phyloP scores from a whole-genome alignment of 1,284 basidiomycete genomes.

The Rhodotorula sp. region DNA sequence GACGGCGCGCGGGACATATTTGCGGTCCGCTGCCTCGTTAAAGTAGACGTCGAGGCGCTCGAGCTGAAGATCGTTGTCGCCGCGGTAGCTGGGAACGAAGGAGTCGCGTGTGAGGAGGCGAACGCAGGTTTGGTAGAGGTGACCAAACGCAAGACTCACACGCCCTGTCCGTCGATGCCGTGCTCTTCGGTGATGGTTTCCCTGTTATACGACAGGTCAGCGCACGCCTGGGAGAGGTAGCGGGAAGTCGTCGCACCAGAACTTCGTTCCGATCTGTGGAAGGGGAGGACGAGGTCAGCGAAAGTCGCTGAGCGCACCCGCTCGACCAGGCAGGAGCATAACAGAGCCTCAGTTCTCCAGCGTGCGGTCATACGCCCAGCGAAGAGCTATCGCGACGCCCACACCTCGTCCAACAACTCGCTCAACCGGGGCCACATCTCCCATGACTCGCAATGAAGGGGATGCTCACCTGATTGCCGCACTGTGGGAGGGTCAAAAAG shows the following conservation, averaged over 20 bases:
- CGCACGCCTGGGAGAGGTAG: rapidly evolving
- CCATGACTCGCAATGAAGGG: no score
- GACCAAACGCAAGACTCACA: background rate
- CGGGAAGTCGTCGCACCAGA: conserved; percentile 74
- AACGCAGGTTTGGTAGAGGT: background rate
- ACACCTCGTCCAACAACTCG: background rate
- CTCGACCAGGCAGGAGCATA: background rate
- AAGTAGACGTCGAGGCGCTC: conserved; percentile 59
- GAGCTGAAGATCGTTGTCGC: conserved; percentile 90
- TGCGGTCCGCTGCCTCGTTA: conserved; percentile 59
- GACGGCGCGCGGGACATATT: conserved; percentile 95
- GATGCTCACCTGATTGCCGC: conserved; percentile 15
- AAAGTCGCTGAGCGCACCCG: background rate
- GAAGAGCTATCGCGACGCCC: background rate
- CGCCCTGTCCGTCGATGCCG: conserved; percentile 48
- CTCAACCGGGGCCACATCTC: background rate
- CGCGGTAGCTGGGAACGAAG: conserved; percentile 63
- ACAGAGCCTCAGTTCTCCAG: no score
- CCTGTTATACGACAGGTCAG: conserved; percentile 16
- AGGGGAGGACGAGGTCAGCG: background rate
- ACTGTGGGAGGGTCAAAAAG: background rate
- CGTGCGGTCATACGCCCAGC: no score
- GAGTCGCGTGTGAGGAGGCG: background rate
- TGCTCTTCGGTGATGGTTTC: conserved; percentile 87
- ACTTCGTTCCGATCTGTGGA: conserved; percentile 60